Evolutionary conservation across 176 grass and related monocot genomes (phyloP).

Genomic region (Otatea glauca): DNA sequence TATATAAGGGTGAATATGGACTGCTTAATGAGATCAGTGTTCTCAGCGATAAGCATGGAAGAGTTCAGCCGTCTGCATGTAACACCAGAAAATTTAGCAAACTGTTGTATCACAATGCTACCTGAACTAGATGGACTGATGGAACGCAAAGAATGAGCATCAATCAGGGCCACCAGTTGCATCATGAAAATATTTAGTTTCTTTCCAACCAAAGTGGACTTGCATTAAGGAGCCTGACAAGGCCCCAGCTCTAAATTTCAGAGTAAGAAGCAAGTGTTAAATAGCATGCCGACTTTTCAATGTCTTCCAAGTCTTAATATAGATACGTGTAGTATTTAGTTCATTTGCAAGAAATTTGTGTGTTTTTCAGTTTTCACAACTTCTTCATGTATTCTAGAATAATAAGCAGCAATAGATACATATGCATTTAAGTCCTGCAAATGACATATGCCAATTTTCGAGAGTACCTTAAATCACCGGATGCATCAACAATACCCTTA

Average conservation of each 20-base stretch:
- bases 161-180: neutral
- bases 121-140: neutral
- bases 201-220: neutral
- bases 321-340: neutral
- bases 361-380: neutral
- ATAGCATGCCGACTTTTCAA: neutral
- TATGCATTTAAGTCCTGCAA: neutral
- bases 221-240: neutral
- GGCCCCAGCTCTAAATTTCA: neutral
- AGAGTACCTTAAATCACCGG: conserved; percentile 55
- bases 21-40: conserved; percentile 51
- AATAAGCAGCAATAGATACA: neutral
- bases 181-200: neutral
- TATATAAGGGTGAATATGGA: conserved; percentile 49
- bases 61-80: conserved; percentile 54
- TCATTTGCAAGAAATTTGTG: neutral
- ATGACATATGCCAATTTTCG: neutral
- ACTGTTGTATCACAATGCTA: neutral
- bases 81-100: neutral
- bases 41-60: conserved; percentile 50
- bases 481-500: conserved; percentile 54
- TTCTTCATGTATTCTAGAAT: neutral
- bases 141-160: neutral
- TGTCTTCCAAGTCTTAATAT: too few relatives aligned
- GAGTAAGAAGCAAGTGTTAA: neutral